Evolutionary conservation across 768 basidiomycete species (phyloP).

Genomic region (Mycena indigotica): DNA sequence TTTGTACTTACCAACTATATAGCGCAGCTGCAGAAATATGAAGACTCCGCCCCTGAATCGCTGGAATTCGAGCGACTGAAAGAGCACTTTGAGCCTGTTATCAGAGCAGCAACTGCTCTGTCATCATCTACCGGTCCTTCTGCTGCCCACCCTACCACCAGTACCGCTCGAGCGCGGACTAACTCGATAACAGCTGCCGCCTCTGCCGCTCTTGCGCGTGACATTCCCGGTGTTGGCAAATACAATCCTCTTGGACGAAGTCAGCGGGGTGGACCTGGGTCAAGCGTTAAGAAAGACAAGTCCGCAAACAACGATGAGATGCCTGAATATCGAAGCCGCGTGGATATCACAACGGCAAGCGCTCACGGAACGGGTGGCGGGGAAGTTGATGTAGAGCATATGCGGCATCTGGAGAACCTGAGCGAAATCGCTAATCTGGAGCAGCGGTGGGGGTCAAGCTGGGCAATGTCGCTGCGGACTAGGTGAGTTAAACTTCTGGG

Average conservation of each 20-base stretch:
- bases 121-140: conserved; percentile 62
- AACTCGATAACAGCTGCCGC: conserved; percentile 89
- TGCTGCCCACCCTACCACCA: conserved; percentile 46
- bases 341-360: conserved; percentile 63
- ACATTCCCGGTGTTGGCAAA: conserved; percentile 80
- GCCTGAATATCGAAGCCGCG: conserved; percentile 71
- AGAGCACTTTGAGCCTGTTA: conserved; percentile 95
- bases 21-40: conserved; percentile 91
- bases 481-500: conserved; percentile 59
- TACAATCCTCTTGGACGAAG: conserved; percentile 65
- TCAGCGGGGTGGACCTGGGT: conserved; percentile 44
- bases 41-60: conserved; percentile 82
- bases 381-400: conserved; percentile 69
- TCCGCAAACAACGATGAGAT: conserved; percentile 76
- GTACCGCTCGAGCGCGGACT: conserved; percentile 64
- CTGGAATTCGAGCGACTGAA: conserved; percentile 93
- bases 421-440: conserved; percentile 71
- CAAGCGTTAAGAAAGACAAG: conserved; percentile 59
- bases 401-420: conserved; percentile 63
- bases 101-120: conserved; percentile 74
- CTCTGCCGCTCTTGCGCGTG: conserved; percentile 83
- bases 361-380: conserved; percentile 59
- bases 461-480: conserved; percentile 66
- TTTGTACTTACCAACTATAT: conserved; percentile 7
- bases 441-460: conserved; percentile 81